phyloP scores from a whole-genome alignment of 805 yeast species.

The Wickerhamomyces sydowiorum region DNA sequence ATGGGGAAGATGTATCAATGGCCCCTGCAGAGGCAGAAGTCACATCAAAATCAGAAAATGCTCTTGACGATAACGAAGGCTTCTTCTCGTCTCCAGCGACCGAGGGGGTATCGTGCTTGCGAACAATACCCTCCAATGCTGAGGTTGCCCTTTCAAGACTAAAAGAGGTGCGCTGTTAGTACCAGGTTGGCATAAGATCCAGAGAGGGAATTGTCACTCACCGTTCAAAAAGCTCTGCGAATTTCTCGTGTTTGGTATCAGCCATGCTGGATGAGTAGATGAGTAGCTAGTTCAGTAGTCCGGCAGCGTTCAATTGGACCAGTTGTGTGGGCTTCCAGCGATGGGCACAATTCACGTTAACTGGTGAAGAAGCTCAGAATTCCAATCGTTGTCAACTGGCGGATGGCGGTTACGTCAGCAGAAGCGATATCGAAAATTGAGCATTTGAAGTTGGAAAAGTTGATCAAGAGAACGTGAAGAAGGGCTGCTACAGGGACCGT shows the following conservation, averaged over 20 bases:
- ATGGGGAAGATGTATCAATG: conserved; percentile 21
- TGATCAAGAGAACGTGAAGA: no score
- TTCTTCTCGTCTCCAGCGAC: background rate
- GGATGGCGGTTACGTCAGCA: no score
- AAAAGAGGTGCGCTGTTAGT: background rate
- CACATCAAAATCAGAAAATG: conserved; percentile 6
- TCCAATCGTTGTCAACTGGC: no score
- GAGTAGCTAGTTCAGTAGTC: no score
- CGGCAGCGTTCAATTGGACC: no score
- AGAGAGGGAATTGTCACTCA: background rate
- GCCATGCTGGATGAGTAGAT: no score
- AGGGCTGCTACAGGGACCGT: no score
- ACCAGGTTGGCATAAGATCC: background rate
- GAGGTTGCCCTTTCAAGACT: conserved; percentile 23
- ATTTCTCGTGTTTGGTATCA: conserved; percentile 5
- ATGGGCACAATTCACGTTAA: no score
- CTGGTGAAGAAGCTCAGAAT: no score
- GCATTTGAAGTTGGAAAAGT: no score
- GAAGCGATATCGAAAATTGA: no score
- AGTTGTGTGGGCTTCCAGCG: no score
- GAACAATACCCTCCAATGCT: conserved; percentile 21
- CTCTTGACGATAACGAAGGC: background rate
- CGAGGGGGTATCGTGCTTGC: conserved; percentile 9
- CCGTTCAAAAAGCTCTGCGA: conserved; percentile 9
- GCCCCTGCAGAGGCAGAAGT: conserved; percentile 4